Base-by-base conservation (phyloP, 805 yeast genomes). In the Candida argentea region DNA sequence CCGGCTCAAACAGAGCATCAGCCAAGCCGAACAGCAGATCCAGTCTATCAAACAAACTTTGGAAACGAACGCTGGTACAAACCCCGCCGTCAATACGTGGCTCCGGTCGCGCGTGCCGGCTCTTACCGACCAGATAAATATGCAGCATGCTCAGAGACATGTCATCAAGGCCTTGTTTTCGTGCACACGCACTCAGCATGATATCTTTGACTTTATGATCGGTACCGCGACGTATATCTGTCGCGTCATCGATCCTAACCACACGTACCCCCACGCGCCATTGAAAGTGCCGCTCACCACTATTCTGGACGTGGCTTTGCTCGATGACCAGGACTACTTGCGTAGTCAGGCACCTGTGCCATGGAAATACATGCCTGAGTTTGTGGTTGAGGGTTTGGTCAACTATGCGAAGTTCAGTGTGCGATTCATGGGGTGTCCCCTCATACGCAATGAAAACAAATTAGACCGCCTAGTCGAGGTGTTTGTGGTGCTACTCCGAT, bases 321-420 rank as follows among this genome's bases (percentile, higher is more conserved):
- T 77, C 25, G 89, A 81, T 42, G 82, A 80, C 50, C 71, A 75
- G n/a, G 89, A 78, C 25, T 75, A 67, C 43, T 59, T 80, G 41
- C 68, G 82, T 43, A 55, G 65, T 6, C 57, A 74, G 35, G 67
- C 89, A 0, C 89, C 93, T 4, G 43, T 52, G 11, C 91, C 91
- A 2, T 85, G 89, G 68, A 77, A 73, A 42, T 82, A 71, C 48
- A 78, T 65, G 35, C 98, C 98, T 0, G 97, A 91, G 50, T 83
- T 72, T 44, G 63, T 80, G 26, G 54, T 91, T 11, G 97, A 91
- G 46, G 91, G 93, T 2, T 67, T 83, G 8, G 67, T 87, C 17
- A 76, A 74, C 41, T 83, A 77, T 48, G 65, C 82, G 32, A 71
- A 75, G 34, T 74, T 71, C 43, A 65, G 80, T 43, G 62, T 73